Base-by-base conservation (phyloP, 192 early-diverging fungal genomes). In the Backusella parvicylindrica region DNA sequence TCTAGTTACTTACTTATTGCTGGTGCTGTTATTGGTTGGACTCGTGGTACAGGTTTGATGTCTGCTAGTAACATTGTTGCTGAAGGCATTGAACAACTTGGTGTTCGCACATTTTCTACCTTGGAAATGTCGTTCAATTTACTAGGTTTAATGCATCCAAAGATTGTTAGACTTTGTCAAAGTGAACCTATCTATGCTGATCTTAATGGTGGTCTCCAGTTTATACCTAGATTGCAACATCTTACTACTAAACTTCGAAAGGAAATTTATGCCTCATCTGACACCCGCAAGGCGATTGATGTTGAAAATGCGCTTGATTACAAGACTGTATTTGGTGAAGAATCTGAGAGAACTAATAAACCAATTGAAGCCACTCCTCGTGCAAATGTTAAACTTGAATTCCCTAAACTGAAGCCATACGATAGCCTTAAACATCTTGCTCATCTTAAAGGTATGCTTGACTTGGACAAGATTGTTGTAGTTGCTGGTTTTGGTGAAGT, bases 21-120 rank as follows among this genome's bases (percentile, higher is more conserved):
- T 63, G 97, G 96, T 69, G 94, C 96, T 36, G 93, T 95, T 28
- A 98, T 98, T 82, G 97, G 97, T 15, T 98, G 97, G 97, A 98
- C 97, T 50, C 92, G 97, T 80, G 95, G 97, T 69, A 98, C 97
- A 23, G 95, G 95, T 33, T 87, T 98, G 79, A 98, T 98, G 97
- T 88, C 86, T 16, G 84, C 86, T 73, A 98, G 96, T 84, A 95
- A 98, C 82, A 85, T 93, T 38, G 90, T 95, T 67, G 94, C 95
- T 37, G 90, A 95, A 77, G 92, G 93, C 67, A 88, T 98, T 32
- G 97, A 98, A 83, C 85, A 86, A 50, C 84, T 89, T 64, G 97
- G 97, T 65, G 91, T 95, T 33, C 90, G 95, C 75, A 98, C 97
- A 21, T 98, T 97, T 89, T 92, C 94, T 30, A 85, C 93, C n/a